Conservation (phyloP, 192 early-diverging fungal genomes). For the Phlyctochytrium arcticum region DNA sequence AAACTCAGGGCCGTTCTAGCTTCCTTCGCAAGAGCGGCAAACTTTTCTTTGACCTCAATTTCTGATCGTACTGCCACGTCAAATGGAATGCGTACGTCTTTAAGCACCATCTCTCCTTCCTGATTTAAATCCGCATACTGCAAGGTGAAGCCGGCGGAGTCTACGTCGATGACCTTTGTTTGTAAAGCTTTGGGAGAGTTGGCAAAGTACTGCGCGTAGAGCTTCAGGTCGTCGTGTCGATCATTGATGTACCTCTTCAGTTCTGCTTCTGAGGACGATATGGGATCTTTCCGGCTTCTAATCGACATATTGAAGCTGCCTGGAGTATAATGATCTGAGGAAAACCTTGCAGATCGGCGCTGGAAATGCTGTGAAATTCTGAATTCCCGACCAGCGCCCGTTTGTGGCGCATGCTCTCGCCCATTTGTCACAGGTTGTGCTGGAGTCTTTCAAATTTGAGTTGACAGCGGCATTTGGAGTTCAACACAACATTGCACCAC, state of each 20-base stretch:
- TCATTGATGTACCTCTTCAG: conserved; percentile 10
- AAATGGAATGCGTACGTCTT: conserved; percentile 17
- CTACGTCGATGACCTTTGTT: conserved; percentile 7
- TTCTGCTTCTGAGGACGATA: conserved; percentile 1
- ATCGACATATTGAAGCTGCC: conserved; percentile 7
- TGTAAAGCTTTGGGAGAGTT: conserved; percentile 6
- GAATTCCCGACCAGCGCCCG: too few species aligned
- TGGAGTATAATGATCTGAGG: not conserved
- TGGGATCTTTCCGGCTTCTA: conserved; percentile 16
- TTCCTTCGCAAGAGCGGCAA: conserved; percentile 8
- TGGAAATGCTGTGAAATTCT: too few species aligned
- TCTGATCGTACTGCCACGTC: not conserved
- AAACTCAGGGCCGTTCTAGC: not conserved
- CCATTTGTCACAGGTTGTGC: too few species aligned
- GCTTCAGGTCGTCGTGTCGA: not conserved
- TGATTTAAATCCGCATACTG: conserved; percentile 14
- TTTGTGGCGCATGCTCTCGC: too few species aligned
- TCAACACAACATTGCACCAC: too few species aligned
- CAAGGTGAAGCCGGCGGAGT: conserved; percentile 15
- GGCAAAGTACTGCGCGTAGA: conserved; percentile 17
- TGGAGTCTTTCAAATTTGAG: too few species aligned
- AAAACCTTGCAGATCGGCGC: too few species aligned
- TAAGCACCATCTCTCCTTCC: conserved; percentile 4
- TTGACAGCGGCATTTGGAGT: too few species aligned
- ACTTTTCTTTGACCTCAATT: not conserved